Base-by-base conservation (phyloP, 352 stramenopile genomes). In the Phytophthora palmivora region DNA sequence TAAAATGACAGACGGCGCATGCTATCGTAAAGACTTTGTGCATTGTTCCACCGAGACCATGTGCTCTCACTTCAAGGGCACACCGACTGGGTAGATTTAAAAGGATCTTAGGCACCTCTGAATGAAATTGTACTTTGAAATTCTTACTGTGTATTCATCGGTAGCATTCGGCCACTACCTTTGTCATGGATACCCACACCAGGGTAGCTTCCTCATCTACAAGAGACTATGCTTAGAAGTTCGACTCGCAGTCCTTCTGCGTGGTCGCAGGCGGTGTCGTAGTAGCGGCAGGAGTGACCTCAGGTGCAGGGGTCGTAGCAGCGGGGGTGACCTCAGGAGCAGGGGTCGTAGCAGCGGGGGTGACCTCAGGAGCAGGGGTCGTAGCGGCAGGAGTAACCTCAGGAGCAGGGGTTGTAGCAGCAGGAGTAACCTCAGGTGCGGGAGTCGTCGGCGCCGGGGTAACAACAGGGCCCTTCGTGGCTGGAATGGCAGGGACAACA, bases 181-280 rank as follows among this genome's bases (percentile, higher is more conserved):
- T 39, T 38, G 12, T 45, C 36, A 48, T 58, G 24, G 24, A 28
- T 28, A 69, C 60, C 53, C 44, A 54, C 21, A 8, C 34, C 7
- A 3, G 30, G 39, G 46, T 55, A 24, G 34, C 43, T 16, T 63
- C 51, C 38, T 41, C 38, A 19, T 16, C 28, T 63, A 55, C 44
- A 51, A 63, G 6, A 26, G n/a, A 38, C 3, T 42, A 22, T 39
- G 10, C 48, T 61, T 70, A 70, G 34, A 70, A 70, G 47, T 65
- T 70, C 15, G 62, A 66, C 24, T 70, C 48, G 42, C 62, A 70
- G 42, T 70, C 62, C 34, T 70, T 63, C 54, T 64, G 38, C 11
- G 54, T 44, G 14, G 52, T 39, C 37, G 60, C 54, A 39, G 58
- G 42, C 24, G 54, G 52, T 22, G 53, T 59, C 12, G 43, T 68